A percentile compares a stretch with the other conserved stretches of the same genome.
Conservation (phyloP, 345 rosid genomes). For the Diplotaxis tenuifolia region DNA sequence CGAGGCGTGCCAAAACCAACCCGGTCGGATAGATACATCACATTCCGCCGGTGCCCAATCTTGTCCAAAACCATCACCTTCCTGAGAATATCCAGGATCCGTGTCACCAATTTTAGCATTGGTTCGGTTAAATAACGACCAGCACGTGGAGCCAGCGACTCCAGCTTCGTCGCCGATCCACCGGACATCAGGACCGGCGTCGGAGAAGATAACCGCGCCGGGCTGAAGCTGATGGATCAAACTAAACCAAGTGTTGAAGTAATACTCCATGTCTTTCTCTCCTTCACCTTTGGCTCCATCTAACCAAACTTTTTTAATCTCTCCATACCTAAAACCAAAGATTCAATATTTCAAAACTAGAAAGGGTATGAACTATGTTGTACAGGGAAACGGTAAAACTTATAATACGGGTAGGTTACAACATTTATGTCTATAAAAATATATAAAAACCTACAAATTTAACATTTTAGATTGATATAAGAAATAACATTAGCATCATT, state of each 20-base stretch:
- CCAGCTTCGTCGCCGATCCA: conserved; percentile 90
- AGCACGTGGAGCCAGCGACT: conserved; percentile 61
- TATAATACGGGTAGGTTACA: too few relatives aligned
- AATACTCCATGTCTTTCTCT: conserved; percentile 74
- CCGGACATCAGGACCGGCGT: conserved; percentile 79
- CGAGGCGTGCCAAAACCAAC: conserved; percentile 96
- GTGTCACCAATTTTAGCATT: conserved; percentile 56
- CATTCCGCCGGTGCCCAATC: conserved; percentile 95
- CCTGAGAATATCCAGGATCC: conserved; percentile 54
- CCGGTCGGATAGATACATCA: conserved; percentile 83
- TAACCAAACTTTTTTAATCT: conserved; percentile 69
- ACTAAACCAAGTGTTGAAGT: conserved; percentile 73
- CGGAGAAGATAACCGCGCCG: conserved; percentile 69
- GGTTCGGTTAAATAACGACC: conserved; percentile 80
- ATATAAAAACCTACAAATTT: too few relatives aligned
- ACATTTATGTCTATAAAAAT: too few relatives aligned
- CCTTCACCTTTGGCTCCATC: conserved; percentile 89
- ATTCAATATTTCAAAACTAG: not conserved
- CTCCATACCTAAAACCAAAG: conserved; percentile 66
- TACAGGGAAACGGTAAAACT: too few relatives aligned
- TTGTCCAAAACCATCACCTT: conserved; percentile 65
- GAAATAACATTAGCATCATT: too few relatives aligned
- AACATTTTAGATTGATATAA: too few relatives aligned
- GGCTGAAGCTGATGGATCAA: conserved; percentile 82
- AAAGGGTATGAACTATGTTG: too few relatives aligned